Evolutionary conservation across 116 monocot genomes (phyloP).

Genomic region (Thalassia testudinum): DNA sequence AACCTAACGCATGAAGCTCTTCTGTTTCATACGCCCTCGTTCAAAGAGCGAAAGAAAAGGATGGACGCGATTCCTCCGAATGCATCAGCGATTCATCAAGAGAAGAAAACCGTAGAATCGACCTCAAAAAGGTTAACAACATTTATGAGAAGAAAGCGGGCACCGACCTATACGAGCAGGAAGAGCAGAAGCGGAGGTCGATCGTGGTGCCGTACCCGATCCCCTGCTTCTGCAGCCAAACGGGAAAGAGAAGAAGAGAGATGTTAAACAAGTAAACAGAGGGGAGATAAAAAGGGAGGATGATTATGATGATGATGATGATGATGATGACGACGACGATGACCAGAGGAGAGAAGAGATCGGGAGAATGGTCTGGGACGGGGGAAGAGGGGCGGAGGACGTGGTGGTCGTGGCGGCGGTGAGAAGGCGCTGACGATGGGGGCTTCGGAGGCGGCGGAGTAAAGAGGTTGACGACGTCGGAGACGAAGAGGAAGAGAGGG

Average conservation of each 20-base stretch:
- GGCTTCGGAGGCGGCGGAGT: conserved; percentile 31
- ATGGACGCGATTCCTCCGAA: no score
- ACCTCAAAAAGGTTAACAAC: not conserved
- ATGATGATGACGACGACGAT: no score
- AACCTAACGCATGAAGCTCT: no score
- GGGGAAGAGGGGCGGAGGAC: not conserved
- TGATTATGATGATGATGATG: no score
- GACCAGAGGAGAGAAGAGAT: conserved; percentile 10
- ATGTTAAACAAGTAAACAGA: not conserved
- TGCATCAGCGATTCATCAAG: no score
- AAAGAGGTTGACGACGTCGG: conserved; percentile 82
- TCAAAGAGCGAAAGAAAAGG: no score
- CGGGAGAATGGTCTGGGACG: conserved; percentile 3
- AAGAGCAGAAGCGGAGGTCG: conserved; percentile 71
- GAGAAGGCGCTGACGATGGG: conserved; percentile 3
- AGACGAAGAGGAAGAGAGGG: conserved; percentile 82
- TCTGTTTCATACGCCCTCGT: no score
- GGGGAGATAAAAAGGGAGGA: not conserved
- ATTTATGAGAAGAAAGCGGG: not conserved
- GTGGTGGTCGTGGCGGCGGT: conserved; percentile 14
- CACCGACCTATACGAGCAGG: conserved; percentile 74
- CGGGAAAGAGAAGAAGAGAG: not conserved
- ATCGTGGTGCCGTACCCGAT: conserved; percentile 38
- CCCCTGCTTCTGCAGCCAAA: conserved; percentile 27
- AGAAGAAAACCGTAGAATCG: not conserved